A percentile compares a stretch with the other conserved stretches of the same genome.
Evolutionary conservation across 257 asterid genomes (phyloP).

Genomic region (Plectranthus barbatus): DNA sequence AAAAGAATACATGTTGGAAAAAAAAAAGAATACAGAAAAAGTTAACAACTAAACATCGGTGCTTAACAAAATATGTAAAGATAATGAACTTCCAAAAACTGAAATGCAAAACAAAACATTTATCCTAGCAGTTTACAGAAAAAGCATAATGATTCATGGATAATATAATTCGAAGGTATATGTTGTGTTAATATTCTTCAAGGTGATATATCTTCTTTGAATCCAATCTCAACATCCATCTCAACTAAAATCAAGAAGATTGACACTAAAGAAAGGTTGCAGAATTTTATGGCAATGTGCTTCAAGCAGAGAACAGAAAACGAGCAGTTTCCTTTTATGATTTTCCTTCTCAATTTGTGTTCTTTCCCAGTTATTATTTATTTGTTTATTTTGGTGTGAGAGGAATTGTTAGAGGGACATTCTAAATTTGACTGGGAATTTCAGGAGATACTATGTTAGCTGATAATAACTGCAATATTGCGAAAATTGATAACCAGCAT

Average conservation of each 20-base stretch:
- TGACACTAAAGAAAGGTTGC: not conserved
- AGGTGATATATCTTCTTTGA: not conserved
- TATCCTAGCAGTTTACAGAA: not conserved
- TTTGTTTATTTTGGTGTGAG: not conserved
- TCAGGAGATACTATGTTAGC: not conserved
- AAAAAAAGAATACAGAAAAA: not conserved
- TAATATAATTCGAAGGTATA: not conserved
- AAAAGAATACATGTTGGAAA: not conserved
- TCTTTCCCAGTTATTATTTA: not conserved
- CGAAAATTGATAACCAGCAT: not conserved
- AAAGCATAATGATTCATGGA: not conserved
- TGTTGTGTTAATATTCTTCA: not conserved
- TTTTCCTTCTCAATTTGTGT: not conserved
- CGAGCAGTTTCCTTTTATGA: not conserved
- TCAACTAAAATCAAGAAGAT: not conserved
- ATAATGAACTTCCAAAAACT: not conserved
- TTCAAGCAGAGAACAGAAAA: not conserved
- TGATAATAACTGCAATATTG: not conserved
- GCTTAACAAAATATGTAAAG: not conserved
- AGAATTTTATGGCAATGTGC: not conserved
- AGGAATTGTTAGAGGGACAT: not conserved
- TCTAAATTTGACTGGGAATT: not conserved
- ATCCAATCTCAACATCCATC: not conserved
- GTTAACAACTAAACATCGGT: not conserved
- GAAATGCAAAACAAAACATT: not conserved